Conservation (phyloP, 257 asterid species). For the Lavandula angustifolia region DNA sequence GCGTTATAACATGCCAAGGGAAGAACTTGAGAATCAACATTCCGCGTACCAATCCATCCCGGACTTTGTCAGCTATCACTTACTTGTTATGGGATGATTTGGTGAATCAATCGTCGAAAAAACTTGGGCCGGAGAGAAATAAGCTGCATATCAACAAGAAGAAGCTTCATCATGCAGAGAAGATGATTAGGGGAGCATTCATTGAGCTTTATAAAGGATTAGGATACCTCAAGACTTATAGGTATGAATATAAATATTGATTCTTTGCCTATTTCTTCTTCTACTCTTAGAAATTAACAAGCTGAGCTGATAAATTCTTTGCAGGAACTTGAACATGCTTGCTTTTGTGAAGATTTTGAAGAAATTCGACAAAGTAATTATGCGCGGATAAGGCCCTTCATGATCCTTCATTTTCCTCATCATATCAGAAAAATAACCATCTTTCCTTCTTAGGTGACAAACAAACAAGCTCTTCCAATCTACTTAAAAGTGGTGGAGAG, state of each 20-base stretch:
- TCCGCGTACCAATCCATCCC: slow-evolving; percentile 81
- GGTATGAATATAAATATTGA: slow-evolving; percentile 41
- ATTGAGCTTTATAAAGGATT: slow-evolving; percentile 91
- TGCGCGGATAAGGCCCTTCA: not conserved
- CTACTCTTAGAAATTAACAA: not conserved
- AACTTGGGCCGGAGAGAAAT: slow-evolving; percentile 54
- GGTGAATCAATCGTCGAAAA: slow-evolving; percentile 68
- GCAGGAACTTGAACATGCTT: slow-evolving; percentile 90
- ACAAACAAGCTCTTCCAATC: slow-evolving; percentile 86
- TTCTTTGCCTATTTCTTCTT: not conserved
- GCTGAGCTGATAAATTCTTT: not conserved
- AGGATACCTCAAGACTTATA: slow-evolving; percentile 81
- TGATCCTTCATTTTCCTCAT: not conserved
- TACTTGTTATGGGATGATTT: slow-evolving; percentile 90
- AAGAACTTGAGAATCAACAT: slow-evolving; percentile 71
- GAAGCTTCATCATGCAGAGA: slow-evolving; percentile 87
- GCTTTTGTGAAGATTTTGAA: slow-evolving; percentile 95
- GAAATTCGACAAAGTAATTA: slow-evolving; percentile 93
- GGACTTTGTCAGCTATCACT: slow-evolving; percentile 80
- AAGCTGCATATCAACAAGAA: slow-evolving; percentile 71
- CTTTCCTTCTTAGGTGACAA: slow-evolving; percentile 61
- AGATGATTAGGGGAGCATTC: slow-evolving; percentile 91
- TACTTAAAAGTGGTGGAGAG: slow-evolving; percentile 89
- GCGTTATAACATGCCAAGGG: slow-evolving; percentile 52
- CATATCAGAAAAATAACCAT: not conserved